phyloP scores from a whole-genome alignment of 192 early-diverging fungal species.

The Lunasporangiospora selenospora region DNA sequence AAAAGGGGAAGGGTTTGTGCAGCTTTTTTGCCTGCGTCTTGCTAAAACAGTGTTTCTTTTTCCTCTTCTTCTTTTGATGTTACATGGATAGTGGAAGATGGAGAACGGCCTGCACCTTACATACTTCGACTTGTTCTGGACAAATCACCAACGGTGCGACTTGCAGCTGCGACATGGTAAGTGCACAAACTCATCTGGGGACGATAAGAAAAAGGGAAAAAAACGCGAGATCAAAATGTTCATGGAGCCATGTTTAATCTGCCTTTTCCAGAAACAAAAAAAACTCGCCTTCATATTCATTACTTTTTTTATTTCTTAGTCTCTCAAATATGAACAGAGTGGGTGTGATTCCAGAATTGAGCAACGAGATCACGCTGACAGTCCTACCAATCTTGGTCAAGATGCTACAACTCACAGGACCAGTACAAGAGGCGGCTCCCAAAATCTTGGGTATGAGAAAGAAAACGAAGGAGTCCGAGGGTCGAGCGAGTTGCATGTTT shows the following conservation, averaged over 20 bases:
- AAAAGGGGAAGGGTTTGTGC: too few relatives aligned
- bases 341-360: conserved; percentile 60
- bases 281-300: neutral
- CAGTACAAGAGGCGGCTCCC: conserved; percentile 71
- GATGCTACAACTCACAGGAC: conserved; percentile 62
- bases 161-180: conserved; percentile 75
- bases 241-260: too few relatives aligned
- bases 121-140: conserved; percentile 73
- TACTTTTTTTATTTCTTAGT: conserved; percentile 29
- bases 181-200: too few relatives aligned
- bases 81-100: conserved; percentile 44
- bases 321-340: conserved; percentile 71
- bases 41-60: too few relatives aligned
- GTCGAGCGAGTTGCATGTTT: too few relatives aligned
- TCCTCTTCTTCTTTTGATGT: neutral
- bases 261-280: too few relatives aligned
- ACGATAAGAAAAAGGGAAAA: too few relatives aligned
- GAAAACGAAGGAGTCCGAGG: too few relatives aligned
- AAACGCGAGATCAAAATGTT: neutral
- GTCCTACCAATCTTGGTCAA: conserved; percentile 76
- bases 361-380: conserved; percentile 56
- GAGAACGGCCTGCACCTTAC: conserved; percentile 51
- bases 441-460: conserved; percentile 63
- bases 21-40: too few relatives aligned
- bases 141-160: conserved; percentile 68